Evolutionary conservation across 2,329 filamentous ascomycete species (phyloP).

Genomic region (Microdochium trichocladiopsis): DNA sequence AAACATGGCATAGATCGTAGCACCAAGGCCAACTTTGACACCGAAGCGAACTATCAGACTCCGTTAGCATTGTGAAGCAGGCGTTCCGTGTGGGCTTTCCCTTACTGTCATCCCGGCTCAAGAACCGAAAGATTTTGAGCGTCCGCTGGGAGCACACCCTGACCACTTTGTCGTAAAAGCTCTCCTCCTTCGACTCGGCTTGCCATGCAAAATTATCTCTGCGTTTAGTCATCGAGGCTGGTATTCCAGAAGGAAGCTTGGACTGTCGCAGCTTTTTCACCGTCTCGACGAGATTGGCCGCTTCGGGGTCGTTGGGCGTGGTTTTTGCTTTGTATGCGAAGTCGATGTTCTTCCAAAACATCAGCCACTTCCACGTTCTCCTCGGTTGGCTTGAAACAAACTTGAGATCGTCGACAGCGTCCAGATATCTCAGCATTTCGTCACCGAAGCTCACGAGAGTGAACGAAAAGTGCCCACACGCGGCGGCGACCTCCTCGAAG

Average conservation of each 20-base stretch:
- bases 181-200: conserved; percentile 35
- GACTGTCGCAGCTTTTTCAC: conserved; percentile 43
- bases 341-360: conserved; percentile 56
- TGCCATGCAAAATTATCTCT: conserved; percentile 50
- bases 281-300: conserved; percentile 30
- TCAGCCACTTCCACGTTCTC: conserved; percentile 77
- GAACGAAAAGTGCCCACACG: conserved; percentile 93
- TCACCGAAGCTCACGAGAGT: conserved; percentile 86
- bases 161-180: conserved; percentile 29
- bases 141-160: conserved; percentile 37
- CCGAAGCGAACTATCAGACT: conserved; percentile 56
- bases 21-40: conserved; percentile 87
- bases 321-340: conserved; percentile 18
- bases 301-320: conserved; percentile 30
- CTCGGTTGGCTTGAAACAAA: conserved; percentile 55
- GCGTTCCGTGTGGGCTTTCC: conserved; percentile 1
- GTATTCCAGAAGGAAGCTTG: conserved; percentile 48
- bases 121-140: conserved; percentile 36
- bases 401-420: conserved; percentile 80
- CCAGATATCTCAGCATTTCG: conserved; percentile 76
- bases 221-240: conserved; percentile 42
- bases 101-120: conserved; percentile 47
- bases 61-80: conserved; percentile 10
- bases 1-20: conserved; percentile 80
- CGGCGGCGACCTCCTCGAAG: conserved; percentile 95